Evolutionary conservation across 176 grass and related monocot genomes (phyloP).

Genomic region (Oryza longistaminata): DNA sequence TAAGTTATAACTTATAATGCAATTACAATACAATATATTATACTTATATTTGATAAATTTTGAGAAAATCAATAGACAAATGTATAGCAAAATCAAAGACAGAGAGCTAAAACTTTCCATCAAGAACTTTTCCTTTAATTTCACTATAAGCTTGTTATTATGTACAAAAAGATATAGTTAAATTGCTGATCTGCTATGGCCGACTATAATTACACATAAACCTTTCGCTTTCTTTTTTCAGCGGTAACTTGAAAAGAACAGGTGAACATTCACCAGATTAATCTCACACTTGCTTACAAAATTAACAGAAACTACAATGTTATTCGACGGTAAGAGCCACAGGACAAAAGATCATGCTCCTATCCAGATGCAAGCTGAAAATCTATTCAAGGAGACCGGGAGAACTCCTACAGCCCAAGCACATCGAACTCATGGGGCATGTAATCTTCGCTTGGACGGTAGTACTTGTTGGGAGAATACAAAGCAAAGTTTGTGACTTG

Average conservation of each 20-base stretch:
- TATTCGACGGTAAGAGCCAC: neutral
- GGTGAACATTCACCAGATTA: constrained; percentile 23
- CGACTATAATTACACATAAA: constrained; percentile 18
- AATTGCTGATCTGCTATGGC: neutral
- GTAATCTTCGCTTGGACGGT: constrained; percentile 97
- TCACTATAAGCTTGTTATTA: neutral
- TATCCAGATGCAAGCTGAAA: constrained; percentile 18
- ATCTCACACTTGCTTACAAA: neutral
- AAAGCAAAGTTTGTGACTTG: constrained; percentile 87
- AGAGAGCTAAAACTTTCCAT: neutral
- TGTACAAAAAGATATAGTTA: neutral
- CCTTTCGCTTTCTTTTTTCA: neutral
- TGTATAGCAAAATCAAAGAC: no score
- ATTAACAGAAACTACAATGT: constrained; percentile 18
- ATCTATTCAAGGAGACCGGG: neutral
- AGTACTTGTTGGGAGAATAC: constrained; percentile 94
- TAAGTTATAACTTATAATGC: no score
- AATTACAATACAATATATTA: no score
- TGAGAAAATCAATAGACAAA: no score
- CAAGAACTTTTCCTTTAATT: neutral
- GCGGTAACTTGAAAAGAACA: constrained; percentile 6
- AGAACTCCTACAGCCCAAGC: constrained; percentile 49
- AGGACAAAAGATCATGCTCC: constrained; percentile 28
- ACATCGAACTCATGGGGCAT: constrained; percentile 97
- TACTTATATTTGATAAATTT: no score